phyloP scores from a whole-genome alignment of 805 yeast genomes.

The Saturnispora gosingensis region DNA sequence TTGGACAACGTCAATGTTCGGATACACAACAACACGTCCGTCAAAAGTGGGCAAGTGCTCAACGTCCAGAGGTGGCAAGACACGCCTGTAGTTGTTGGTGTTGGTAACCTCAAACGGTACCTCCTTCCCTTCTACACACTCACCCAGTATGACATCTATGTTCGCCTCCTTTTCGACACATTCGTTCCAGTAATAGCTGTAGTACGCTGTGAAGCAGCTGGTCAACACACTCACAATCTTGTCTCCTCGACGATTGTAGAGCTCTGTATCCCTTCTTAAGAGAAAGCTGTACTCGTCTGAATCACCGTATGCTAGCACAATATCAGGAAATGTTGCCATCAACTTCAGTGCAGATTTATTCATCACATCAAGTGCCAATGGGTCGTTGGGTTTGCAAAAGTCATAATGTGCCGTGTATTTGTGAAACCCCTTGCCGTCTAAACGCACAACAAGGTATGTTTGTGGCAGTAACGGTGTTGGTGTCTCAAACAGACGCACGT shows the following conservation, averaged over 20 bases:
- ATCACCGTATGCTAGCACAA: slow-evolving; percentile 82
- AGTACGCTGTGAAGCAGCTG: slow-evolving; percentile 70
- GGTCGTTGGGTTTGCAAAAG: slow-evolving; percentile 84
- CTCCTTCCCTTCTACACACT: neutral
- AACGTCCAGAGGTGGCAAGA: slow-evolving; percentile 15
- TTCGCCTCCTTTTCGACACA: neutral
- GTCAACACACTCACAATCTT: slow-evolving; percentile 78
- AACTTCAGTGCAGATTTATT: slow-evolving; percentile 67
- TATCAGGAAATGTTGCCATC: slow-evolving; percentile 58
- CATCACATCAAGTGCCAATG: slow-evolving; percentile 67
- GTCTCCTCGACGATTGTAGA: slow-evolving; percentile 77
- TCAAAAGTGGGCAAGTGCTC: slow-evolving; percentile 78
- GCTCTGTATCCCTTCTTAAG: slow-evolving; percentile 46
- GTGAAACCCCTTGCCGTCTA: slow-evolving; percentile 94
- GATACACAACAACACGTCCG: slow-evolving; percentile 83
- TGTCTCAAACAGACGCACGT: slow-evolving; percentile 73
- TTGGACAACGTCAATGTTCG: slow-evolving; percentile 46
- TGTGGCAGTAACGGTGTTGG: slow-evolving; percentile 68
- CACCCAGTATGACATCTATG: neutral
- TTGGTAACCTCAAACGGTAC: neutral
- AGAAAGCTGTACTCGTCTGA: slow-evolving; percentile 91
- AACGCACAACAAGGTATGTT: slow-evolving; percentile 71
- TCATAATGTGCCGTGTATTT: slow-evolving; percentile 63
- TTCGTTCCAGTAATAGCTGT: slow-evolving; percentile 57
- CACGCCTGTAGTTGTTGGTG: neutral